phyloP scores from a whole-genome alignment of 2,329 filamentous ascomycete species.

The Tolypocladium tundrense region DNA sequence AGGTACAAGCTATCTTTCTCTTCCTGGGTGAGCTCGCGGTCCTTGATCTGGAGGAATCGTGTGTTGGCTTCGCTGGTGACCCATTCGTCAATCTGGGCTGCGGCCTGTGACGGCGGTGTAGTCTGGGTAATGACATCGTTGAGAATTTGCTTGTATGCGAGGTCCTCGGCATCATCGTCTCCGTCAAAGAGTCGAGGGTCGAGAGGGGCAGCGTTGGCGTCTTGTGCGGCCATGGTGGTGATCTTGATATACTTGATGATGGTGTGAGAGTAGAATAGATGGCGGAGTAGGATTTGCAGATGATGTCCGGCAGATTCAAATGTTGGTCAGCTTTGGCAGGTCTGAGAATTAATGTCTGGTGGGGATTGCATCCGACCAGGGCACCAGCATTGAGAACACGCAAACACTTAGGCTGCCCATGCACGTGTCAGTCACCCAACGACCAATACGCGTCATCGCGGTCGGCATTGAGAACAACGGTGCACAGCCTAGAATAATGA shows the following conservation, averaged over 20 bases:
- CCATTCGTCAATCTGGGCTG: conserved; percentile 4
- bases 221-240: background rate
- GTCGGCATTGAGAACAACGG: background rate
- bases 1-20: conserved; percentile 1
- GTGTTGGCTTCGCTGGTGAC: conserved; percentile 3
- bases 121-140: background rate
- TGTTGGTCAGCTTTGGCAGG: background rate
- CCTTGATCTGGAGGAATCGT: background rate
- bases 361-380: background rate
- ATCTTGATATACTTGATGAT: too few species aligned
- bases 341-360: background rate
- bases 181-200: conserved; percentile 5
- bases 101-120: conserved; percentile 1
- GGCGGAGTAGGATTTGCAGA: background rate
- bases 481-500: background rate
- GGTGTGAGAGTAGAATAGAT: background rate
- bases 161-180: conserved; percentile 4
- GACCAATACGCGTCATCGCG: background rate
- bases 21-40: background rate
- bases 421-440: background rate
- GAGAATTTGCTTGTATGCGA: conserved; percentile 4
- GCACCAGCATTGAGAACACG: background rate
- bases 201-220: background rate
- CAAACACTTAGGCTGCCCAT: background rate
- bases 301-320: background rate